Percentiles rank a stretch among this genome's conserved stretches.
Conservation (phyloP, 306 rosid species). For the Alnus glutinosa region DNA sequence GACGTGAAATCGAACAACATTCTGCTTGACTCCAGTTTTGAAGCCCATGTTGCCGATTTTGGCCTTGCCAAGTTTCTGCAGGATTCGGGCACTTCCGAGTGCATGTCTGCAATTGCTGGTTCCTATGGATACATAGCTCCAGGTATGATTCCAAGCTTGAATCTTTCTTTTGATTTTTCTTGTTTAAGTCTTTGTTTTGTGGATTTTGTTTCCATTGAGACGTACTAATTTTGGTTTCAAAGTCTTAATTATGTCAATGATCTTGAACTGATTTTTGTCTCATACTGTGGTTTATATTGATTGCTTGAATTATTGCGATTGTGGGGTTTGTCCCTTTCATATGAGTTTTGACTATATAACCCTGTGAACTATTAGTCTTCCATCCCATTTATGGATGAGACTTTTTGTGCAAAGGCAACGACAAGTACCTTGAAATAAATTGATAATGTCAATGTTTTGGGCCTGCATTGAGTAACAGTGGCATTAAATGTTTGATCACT, state of each 20-base stretch:
- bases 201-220: conserved; percentile 1
- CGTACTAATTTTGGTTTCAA: conserved; percentile 25
- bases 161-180: not conserved
- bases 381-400: not conserved
- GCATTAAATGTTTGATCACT: not conserved
- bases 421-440: not conserved
- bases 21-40: conserved; percentile 79
- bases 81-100: conserved; percentile 96
- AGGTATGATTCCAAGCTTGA: conserved; percentile 48
- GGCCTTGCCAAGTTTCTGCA: conserved; percentile 98
- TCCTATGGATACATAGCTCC: conserved; percentile 99
- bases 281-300: conserved; percentile 20
- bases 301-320: conserved; percentile 28
- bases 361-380: not conserved
- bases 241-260: conserved; percentile 21
- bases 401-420: not conserved
- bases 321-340: conserved; percentile 21
- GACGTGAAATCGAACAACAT: conserved; percentile 96
- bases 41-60: conserved; percentile 98
- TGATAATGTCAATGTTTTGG: not conserved
- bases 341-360: conserved; percentile 31
- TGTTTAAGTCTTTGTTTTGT: conserved; percentile 14
- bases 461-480: not conserved
- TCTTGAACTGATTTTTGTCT: conserved; percentile 32
- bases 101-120: conserved; percentile 99